Percentiles rank a stretch among this genome's conserved stretches.
These are phyloP conservation scores for Pyrenula massariospora DNA, from an alignment of 495 filamentous ascomycete genomes.

Conservation along the genomic window DNA sequence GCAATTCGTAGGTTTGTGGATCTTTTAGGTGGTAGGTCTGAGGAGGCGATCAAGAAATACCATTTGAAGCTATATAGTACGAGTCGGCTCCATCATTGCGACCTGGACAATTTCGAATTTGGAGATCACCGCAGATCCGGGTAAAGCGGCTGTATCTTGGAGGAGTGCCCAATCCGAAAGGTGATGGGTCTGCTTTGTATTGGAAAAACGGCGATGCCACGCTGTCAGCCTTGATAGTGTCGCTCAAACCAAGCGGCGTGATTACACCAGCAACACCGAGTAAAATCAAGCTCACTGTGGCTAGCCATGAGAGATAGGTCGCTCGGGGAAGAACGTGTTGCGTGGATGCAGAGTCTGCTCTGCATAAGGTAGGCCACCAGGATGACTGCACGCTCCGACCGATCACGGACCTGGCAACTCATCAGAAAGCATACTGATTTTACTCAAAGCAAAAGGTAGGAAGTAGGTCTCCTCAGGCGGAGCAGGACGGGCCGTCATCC, in stretches of 20 bases:
- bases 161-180: constrained; percentile 11
- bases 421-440: background rate
- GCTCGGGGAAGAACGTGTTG: constrained; percentile 4
- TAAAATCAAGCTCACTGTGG: constrained; percentile 4
- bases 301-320: constrained; percentile 1
- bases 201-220: constrained; percentile 3
- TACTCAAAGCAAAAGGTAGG: background rate
- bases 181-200: constrained; percentile 11
- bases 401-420: background rate
- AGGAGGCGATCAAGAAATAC: background rate
- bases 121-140: background rate
- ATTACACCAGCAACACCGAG: constrained; percentile 11
- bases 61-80: background rate
- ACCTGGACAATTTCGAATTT: background rate
- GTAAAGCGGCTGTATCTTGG: constrained; percentile 5
- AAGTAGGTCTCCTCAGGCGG: background rate
- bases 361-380: constrained; percentile 14
- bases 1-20: background rate
- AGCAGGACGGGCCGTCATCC: background rate
- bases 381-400: constrained; percentile 14
- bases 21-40: background rate
- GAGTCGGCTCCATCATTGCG: background rate
- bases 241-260: constrained; percentile 20
- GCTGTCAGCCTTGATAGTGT: constrained; percentile 5
- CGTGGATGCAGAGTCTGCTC: constrained; percentile 10